phyloP scores from a whole-genome alignment of 768 basidiomycete genomes.

The Lactarius hengduanensis region DNA sequence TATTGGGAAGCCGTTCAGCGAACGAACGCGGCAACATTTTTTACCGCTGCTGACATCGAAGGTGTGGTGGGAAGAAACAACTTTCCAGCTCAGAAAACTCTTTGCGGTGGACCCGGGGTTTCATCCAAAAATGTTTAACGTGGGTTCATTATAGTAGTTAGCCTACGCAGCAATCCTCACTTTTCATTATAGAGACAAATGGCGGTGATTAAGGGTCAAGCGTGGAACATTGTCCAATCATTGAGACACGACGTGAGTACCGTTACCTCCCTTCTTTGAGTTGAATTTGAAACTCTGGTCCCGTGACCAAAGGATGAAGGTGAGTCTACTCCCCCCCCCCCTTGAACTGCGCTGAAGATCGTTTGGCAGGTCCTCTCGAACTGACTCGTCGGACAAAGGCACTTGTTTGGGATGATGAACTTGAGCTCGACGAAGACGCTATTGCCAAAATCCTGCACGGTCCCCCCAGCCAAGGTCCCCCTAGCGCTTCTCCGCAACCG shows the following conservation, averaged over 20 bases:
- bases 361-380: slow-evolving; percentile 73
- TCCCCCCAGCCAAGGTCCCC: slow-evolving; percentile 33
- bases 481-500: slow-evolving; percentile 51
- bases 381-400: slow-evolving; percentile 80
- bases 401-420: slow-evolving; percentile 82
- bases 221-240: slow-evolving; percentile 86
- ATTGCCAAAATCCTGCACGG: slow-evolving; percentile 37
- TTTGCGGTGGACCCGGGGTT: slow-evolving; percentile 85
- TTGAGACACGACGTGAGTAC: slow-evolving; percentile 66
- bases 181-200: slow-evolving; percentile 63
- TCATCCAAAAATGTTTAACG: slow-evolving; percentile 87
- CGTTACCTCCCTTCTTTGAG: background rate
- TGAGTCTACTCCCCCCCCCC: slow-evolving; percentile 36
- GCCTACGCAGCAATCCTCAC: slow-evolving; percentile 6
- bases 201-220: slow-evolving; percentile 92
- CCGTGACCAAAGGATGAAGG: slow-evolving; percentile 63
- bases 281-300: background rate
- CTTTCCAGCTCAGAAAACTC: slow-evolving; percentile 68
- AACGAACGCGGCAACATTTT: slow-evolving; percentile 78
- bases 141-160: slow-evolving; percentile 36
- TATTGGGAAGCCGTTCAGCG: slow-evolving; percentile 83
- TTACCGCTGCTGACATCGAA: slow-evolving; percentile 80
- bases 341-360: slow-evolving; percentile 19
- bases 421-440: slow-evolving; percentile 51
- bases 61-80: slow-evolving; percentile 89